Evolutionary conservation across 139 green algal species (phyloP).

Genomic region (Desmodesmus armatus): DNA sequence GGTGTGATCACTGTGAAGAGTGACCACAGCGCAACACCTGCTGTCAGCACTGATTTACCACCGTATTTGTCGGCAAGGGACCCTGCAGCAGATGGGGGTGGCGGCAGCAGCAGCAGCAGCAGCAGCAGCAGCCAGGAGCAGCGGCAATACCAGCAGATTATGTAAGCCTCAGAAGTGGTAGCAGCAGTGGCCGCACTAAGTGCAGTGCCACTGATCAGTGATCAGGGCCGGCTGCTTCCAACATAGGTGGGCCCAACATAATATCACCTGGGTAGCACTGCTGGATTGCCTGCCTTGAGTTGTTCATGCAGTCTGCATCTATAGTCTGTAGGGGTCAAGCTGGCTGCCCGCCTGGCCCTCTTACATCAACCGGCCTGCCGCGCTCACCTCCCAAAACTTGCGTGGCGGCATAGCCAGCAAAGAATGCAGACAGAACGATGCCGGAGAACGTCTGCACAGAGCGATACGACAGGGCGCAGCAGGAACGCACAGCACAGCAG

Average conservation of each 20-base stretch:
- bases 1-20: constrained; percentile 75
- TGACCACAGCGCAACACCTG: constrained; percentile 72
- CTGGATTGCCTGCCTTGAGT: no score
- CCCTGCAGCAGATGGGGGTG: constrained; percentile 41
- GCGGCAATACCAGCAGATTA: neutral
- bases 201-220: no score
- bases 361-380: neutral
- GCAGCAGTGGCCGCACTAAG: neutral
- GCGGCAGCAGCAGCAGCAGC: neutral
- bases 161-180: neutral
- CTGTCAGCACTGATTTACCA: constrained; percentile 73
- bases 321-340: neutral
- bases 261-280: no score
- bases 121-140: neutral
- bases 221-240: no score
- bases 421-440: constrained; percentile 81
- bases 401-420: constrained; percentile 78
- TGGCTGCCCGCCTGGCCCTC: neutral
- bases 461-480: neutral
- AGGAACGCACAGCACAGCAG: neutral
- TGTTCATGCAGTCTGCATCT: no score
- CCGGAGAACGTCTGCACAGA: constrained; percentile 60
- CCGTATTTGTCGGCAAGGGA: constrained; percentile 74
- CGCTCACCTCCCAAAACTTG: constrained; percentile 63
- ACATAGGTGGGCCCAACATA: no score